phyloP scores from a whole-genome alignment of 768 basidiomycete species.

The Cubamyces sp. region DNA sequence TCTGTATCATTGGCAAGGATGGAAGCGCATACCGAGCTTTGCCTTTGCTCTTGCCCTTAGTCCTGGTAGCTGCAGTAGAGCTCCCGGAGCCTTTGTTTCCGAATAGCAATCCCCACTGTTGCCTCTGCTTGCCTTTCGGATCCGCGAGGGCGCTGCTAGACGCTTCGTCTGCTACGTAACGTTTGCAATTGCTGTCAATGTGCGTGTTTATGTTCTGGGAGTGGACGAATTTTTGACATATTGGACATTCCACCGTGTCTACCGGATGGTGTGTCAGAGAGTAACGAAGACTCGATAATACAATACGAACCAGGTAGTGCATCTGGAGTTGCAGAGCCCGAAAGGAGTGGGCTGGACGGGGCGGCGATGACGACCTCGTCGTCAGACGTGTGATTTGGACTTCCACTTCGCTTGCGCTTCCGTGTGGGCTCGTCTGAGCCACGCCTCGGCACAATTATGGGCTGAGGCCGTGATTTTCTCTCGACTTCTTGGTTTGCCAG shows the following conservation, averaged over 20 bases:
- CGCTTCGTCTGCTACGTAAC: slow-evolving; percentile 27
- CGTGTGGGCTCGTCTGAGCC: background rate
- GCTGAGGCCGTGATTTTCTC: slow-evolving; percentile 1
- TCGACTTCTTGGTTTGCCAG: slow-evolving; percentile 13
- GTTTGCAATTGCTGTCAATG: slow-evolving; percentile 63
- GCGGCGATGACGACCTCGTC: slow-evolving; percentile 11
- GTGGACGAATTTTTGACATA: slow-evolving; percentile 55
- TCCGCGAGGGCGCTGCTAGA: slow-evolving; percentile 25
- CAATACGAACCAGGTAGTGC: slow-evolving; percentile 2
- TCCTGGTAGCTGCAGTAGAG: slow-evolving; percentile 18
- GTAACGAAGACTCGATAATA: background rate
- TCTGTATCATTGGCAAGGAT: background rate
- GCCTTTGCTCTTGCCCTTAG: slow-evolving; percentile 24
- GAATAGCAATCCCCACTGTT: slow-evolving; percentile 33
- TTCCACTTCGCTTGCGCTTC: slow-evolving; percentile 31
- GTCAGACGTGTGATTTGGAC: slow-evolving; percentile 6
- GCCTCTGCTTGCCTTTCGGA: slow-evolving; percentile 43
- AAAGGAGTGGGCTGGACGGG: slow-evolving; percentile 15
- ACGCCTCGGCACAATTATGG: background rate
- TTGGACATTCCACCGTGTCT: slow-evolving; percentile 57
- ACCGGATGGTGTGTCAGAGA: background rate
- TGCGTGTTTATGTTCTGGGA: slow-evolving; percentile 61
- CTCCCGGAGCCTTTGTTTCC: background rate
- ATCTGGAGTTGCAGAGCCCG: slow-evolving; percentile 13
- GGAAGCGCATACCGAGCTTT: slow-evolving; percentile 16